Evolutionary conservation across 2,329 filamentous ascomycete species (phyloP).

Genomic region (Pseudogymnoascus sp.): DNA sequence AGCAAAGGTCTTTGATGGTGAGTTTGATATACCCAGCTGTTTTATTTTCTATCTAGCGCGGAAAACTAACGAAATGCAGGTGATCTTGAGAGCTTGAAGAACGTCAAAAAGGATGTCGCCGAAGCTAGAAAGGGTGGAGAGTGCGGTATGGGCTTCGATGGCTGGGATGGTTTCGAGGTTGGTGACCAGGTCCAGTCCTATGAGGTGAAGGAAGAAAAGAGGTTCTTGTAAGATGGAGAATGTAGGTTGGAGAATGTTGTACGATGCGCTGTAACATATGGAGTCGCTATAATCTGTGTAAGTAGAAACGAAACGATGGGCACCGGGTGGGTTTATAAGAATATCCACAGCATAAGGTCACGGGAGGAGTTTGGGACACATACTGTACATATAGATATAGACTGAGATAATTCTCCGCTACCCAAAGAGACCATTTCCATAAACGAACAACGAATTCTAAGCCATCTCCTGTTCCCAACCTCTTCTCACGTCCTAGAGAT

Average conservation of each 20-base stretch:
- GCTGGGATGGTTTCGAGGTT: constrained; percentile 67
- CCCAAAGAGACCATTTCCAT: background rate
- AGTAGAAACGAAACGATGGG: constrained; percentile 4
- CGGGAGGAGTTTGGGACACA: background rate
- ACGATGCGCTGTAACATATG: constrained; percentile 6
- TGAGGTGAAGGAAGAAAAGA: constrained; percentile 68
- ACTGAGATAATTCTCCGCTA: constrained; percentile 5
- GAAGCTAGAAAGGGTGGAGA: constrained; percentile 92
- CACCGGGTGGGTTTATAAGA: background rate
- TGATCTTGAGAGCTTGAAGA: constrained; percentile 72
- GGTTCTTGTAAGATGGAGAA: constrained; percentile 24
- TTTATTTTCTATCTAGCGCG: background rate
- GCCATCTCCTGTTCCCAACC: background rate
- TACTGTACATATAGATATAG: constrained; percentile 5
- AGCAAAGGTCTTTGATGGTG: constrained; percentile 74
- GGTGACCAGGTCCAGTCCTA: constrained; percentile 87
- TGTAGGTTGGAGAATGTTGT: constrained; percentile 15
- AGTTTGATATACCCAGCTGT: constrained; percentile 31
- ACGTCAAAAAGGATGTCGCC: constrained; percentile 81
- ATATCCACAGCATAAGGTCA: background rate
- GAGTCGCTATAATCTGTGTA: constrained; percentile 3
- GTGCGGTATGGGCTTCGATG: constrained; percentile 80
- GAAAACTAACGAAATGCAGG: constrained; percentile 43
- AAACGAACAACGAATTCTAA: background rate
- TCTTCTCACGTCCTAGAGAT: background rate